Evolutionary conservation across 2,329 filamentous ascomycete genomes (phyloP).

Genomic region (Penicillium sp.): DNA sequence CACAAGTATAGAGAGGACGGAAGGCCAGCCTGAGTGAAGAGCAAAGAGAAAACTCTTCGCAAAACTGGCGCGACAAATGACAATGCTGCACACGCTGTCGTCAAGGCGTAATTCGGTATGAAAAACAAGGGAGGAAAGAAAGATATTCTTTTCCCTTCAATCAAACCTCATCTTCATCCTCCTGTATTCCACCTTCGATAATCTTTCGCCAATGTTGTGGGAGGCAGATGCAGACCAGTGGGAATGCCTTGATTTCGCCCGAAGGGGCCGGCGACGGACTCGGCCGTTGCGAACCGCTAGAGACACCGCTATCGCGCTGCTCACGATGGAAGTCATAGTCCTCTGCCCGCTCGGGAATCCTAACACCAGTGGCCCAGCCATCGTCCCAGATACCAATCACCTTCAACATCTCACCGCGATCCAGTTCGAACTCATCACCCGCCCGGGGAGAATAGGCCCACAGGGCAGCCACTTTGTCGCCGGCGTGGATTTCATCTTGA

Average conservation of each 20-base stretch:
- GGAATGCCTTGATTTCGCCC: conserved; percentile 96
- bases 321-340: conserved; percentile 81
- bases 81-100: conserved; percentile 38
- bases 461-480: conserved; percentile 85
- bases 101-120: conserved; percentile 42
- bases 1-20: conserved; percentile 11
- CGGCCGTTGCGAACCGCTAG: conserved; percentile 69
- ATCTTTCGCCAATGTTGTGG: conserved; percentile 97
- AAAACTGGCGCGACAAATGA: conserved; percentile 20
- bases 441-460: conserved; percentile 98
- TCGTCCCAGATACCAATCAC: conserved; percentile 99
- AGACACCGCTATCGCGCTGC: conserved; percentile 92
- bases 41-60: conserved; percentile 18
- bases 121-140: conserved; percentile 15
- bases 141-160: conserved; percentile 10
- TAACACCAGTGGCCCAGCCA: conserved; percentile 93
- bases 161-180: conserved; percentile 33
- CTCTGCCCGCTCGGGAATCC: conserved; percentile 80
- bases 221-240: conserved; percentile 91
- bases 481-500: conserved; percentile 90
- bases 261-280: conserved; percentile 66
- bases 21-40: conserved; percentile 21
- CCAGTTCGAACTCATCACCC: conserved; percentile 87
- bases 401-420: conserved; percentile 97
- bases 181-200: conserved; percentile 75